A percentile compares a stretch with the other conserved stretches of the same genome.
Conservation (phyloP, 768 basidiomycete genomes). For the Pulveroboletus sp. region DNA sequence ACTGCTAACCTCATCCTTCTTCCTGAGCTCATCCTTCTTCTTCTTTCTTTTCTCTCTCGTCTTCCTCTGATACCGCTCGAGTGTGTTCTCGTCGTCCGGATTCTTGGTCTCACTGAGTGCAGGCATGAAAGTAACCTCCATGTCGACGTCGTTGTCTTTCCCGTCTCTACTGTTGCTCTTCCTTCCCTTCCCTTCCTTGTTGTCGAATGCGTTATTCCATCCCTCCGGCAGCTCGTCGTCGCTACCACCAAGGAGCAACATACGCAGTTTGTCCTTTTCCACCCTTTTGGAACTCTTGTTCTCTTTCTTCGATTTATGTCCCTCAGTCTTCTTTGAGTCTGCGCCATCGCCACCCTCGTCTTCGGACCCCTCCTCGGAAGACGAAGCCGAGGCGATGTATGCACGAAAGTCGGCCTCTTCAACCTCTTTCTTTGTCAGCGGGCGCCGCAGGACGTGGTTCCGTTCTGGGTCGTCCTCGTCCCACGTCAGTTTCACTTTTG, state of each 20-base stretch:
- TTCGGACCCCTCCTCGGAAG: slow-evolving; percentile 53
- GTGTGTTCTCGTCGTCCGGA: slow-evolving; percentile 73
- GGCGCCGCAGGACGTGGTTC: slow-evolving; percentile 70
- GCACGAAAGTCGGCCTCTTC: slow-evolving; percentile 88
- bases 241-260: slow-evolving; percentile 63
- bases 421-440: slow-evolving; percentile 77
- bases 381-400: slow-evolving; percentile 68
- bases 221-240: slow-evolving; percentile 77
- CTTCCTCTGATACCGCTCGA: slow-evolving; percentile 87
- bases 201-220: slow-evolving; percentile 54
- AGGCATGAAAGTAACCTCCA: slow-evolving; percentile 95
- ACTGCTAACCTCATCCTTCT: slow-evolving; percentile 27
- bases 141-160: slow-evolving; percentile 55
- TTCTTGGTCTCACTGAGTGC: slow-evolving; percentile 59
- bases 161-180: slow-evolving; percentile 15
- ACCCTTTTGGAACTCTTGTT: slow-evolving; percentile 35
- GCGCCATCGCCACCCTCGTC: slow-evolving; percentile 9
- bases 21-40: slow-evolving; percentile 64
- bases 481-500: slow-evolving; percentile 98
- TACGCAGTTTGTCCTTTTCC: slow-evolving; percentile 70
- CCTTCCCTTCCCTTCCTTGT: slow-evolving; percentile 7
- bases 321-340: slow-evolving; percentile 1
- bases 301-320: slow-evolving; percentile 8
- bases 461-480: slow-evolving; percentile 95
- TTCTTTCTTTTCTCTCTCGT: slow-evolving; percentile 84